A percentile compares a stretch with the other conserved stretches of the same genome.
These are phyloP conservation scores for Phoma sp. DNA, from an alignment of 2,329 filamentous ascomycete species.

Conservation along the genomic window DNA sequence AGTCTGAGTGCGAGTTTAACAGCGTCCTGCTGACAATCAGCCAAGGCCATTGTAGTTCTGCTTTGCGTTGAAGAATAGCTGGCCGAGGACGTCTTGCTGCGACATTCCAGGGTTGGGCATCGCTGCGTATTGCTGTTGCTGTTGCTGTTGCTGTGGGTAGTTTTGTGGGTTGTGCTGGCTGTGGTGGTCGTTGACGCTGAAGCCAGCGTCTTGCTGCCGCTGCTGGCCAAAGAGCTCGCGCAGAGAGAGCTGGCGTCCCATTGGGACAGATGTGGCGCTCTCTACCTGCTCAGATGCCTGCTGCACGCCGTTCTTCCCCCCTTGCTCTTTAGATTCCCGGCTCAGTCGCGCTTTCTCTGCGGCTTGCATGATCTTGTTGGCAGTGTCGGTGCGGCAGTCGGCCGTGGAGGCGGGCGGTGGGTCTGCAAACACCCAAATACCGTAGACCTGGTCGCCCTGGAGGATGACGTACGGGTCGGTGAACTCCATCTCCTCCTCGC, in stretches of 20 bases:
- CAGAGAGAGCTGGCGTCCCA: conserved; percentile 62
- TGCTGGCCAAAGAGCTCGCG: conserved; percentile 64
- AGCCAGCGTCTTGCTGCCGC: conserved; percentile 59
- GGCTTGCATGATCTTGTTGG: conserved; percentile 62
- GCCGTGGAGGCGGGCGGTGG: conserved; percentile 62
- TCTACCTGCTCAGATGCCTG: conserved; percentile 40
- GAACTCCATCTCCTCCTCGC: conserved; percentile 55
- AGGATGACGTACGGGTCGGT: conserved; percentile 68
- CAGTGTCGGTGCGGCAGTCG: conserved; percentile 59
- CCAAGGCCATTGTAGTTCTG: conserved; percentile 42
- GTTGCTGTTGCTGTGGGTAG: too few species aligned
- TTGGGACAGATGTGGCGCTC: conserved; percentile 49
- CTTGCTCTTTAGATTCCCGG: conserved; percentile 47
- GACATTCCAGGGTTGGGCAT: conserved; percentile 28
- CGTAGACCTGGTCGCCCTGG: conserved; percentile 60
- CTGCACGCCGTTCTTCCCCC: conserved; percentile 29
- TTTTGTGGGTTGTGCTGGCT: conserved; percentile 1
- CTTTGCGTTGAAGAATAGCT: conserved; percentile 47
- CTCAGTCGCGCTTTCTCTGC: conserved; percentile 61
- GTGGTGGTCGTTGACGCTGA: conserved; percentile 52
- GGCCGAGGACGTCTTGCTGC: conserved; percentile 40
- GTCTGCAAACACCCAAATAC: conserved; percentile 71
- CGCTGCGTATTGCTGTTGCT: conserved; percentile 24
- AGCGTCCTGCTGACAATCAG: neutral
- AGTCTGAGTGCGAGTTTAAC: neutral